Conservation (phyloP, 2,329 filamentous ascomycete species). For the Fusarium chaquense region DNA sequence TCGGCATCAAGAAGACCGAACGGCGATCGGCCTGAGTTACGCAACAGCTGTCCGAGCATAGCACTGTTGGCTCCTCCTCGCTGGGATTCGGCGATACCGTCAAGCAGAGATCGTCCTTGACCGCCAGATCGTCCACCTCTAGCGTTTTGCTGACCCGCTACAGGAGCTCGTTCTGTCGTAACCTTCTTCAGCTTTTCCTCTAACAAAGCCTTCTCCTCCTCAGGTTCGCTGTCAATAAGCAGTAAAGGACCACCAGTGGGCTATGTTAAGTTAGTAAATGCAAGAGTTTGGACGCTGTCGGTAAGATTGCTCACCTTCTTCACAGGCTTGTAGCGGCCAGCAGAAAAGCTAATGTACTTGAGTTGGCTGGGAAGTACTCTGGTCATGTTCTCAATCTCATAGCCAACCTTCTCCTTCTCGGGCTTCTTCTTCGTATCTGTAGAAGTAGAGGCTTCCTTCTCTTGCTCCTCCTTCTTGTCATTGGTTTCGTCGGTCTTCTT, state of each 20-base stretch:
- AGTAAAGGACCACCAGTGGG: conserved; percentile 94
- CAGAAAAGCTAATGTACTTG: conserved; percentile 94
- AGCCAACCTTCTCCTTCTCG: conserved; percentile 97
- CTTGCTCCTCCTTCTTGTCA: conserved; percentile 71
- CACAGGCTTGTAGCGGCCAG: conserved; percentile 92
- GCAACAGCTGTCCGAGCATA: conserved; percentile 59
- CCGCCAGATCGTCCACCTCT: conserved; percentile 52
- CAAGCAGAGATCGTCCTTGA: conserved; percentile 52
- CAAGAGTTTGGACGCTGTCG: not conserved
- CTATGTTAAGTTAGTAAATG: conserved; percentile 59
- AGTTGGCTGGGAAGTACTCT: conserved; percentile 91
- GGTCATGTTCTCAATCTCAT: conserved; percentile 97
- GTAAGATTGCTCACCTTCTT: conserved; percentile 71
- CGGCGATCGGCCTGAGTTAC: conserved; percentile 53
- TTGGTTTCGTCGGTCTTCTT: conserved; percentile 64
- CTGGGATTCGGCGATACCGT: conserved; percentile 51
- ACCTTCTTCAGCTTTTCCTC: conserved; percentile 94
- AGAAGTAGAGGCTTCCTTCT: conserved; percentile 67
- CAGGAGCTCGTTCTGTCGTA: conserved; percentile 70
- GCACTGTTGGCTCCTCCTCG: conserved; percentile 51
- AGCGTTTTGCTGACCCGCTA: conserved; percentile 58
- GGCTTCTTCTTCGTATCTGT: conserved; percentile 84
- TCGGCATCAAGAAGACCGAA: conserved; percentile 48
- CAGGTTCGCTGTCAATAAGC: conserved; percentile 85
- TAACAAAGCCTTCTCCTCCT: conserved; percentile 81